Evolutionary conservation across 2,329 filamentous ascomycete genomes (phyloP).

Genomic region (Beauveria bassiana): DNA sequence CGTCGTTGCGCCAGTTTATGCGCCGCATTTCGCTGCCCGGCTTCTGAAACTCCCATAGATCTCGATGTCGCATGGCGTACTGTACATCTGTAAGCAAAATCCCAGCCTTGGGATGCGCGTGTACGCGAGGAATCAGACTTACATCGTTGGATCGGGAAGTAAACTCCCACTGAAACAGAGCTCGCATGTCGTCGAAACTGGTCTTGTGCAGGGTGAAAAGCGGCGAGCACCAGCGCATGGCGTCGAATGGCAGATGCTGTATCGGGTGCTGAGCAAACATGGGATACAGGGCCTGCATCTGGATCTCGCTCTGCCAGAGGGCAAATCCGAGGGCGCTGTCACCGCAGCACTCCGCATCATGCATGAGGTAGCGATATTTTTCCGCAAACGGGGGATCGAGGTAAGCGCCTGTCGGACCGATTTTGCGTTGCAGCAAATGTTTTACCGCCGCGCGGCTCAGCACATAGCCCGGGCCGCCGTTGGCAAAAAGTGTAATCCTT

Average conservation of each 20-base stretch:
- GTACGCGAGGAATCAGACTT: neutral
- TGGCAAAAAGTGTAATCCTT: conserved; percentile 9
- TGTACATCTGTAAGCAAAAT: neutral
- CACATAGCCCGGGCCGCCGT: conserved; percentile 14
- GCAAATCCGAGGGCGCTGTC: conserved; percentile 12
- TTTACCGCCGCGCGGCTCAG: conserved; percentile 14
- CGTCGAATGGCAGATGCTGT: conserved; percentile 4
- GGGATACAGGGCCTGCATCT: conserved; percentile 12
- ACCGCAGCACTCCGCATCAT: conserved; percentile 13
- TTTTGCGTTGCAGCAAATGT: conserved; percentile 9
- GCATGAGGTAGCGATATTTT: neutral
- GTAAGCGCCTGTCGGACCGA: neutral
- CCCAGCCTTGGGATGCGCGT: too few relatives aligned
- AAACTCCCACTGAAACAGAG: conserved; percentile 14
- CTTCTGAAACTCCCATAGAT: conserved; percentile 6
- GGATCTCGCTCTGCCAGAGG: conserved; percentile 1
- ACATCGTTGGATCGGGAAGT: conserved; percentile 3
- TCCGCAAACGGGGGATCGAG: conserved; percentile 7
- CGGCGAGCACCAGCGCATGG: conserved; percentile 13
- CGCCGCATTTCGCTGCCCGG: neutral
- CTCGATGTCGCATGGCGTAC: conserved; percentile 4
- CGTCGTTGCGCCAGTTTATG: conserved; percentile 12
- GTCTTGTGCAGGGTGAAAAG: conserved; percentile 14
- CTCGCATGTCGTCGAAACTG: conserved; percentile 5
- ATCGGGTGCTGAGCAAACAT: conserved; percentile 12